Evolutionary conservation across 2,329 filamentous ascomycete genomes (phyloP), one percentile per base, ranked within the genome.

Genomic region (Lecanicillium sp.): DNA sequence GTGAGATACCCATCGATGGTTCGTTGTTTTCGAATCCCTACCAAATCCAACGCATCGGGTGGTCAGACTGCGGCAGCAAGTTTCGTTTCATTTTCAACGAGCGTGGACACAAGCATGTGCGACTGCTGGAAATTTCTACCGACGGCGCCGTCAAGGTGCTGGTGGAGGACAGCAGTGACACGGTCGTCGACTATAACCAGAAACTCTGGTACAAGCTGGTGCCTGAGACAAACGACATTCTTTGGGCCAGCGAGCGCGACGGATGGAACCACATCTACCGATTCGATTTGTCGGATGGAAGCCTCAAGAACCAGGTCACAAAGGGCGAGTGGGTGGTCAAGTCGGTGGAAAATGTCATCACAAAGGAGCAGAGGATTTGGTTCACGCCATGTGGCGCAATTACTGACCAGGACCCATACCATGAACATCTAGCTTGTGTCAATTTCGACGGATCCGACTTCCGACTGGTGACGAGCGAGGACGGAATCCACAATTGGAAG

Each of bases 181-280:
- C 45, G 3, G 43, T 47, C 19, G 42, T 47, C 28, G 43, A 47
- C 39, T 45, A 47, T 27, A 42, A 41, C 3, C 17, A 17, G 13
- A 45, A 47, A 29, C 39, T 39, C 17, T 42, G 40, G 11, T 33
- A 36, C 1, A 31, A 18, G 8, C 4, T 43, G 3, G 17, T 45
- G 6, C 19, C 33, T 20, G 12, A 18, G 19, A 35, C 33, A 27
- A 35, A 25, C 20, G 54, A 57, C 18, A 40, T 58, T 17, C 39
- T 58, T 3, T 58, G 54, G 55, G 25, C 45, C 1, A 54, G 53
- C 13, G 55, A 58, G 29, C 44, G 55, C 8, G 48, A 56, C 17
- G 53, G 54, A 12, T 48, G 49, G 37, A 52, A 51, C 6, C 55
- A 58, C 17, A 33, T 58, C 2, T 57, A 57, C 22, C 50, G 55